A percentile compares a stretch with the other conserved stretches of the same genome.
These are phyloP conservation scores for Geotrichum ghanense DNA, from an alignment of 805 yeast genomes.

Conservation along the genomic window DNA sequence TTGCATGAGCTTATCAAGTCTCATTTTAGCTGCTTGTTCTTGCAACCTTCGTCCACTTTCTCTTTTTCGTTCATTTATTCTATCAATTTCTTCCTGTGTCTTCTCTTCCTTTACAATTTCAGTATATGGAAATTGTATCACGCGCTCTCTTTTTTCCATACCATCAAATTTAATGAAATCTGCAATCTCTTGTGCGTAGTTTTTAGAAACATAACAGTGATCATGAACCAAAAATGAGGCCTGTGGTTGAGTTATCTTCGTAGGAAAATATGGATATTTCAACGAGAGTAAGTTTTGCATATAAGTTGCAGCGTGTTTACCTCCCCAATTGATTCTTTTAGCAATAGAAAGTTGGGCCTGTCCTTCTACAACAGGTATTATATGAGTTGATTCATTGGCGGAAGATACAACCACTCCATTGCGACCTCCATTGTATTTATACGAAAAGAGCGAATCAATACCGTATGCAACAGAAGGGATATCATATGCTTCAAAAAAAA, in stretches of 20 bases:
- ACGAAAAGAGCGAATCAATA: conserved; percentile 72
- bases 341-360: conserved; percentile 52
- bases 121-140: conserved; percentile 71
- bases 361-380: conserved; percentile 74
- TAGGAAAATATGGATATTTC: conserved; percentile 89
- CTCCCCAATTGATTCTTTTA: conserved; percentile 89
- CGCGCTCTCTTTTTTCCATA: conserved; percentile 58
- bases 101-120: conserved; percentile 53
- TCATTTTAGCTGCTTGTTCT: conserved; percentile 79
- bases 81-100: conserved; percentile 68
- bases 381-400: conserved; percentile 72
- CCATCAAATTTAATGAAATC: conserved; percentile 46
- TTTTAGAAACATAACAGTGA: conserved; percentile 62
- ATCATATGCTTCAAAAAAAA: conserved; percentile 73
- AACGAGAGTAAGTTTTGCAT: conserved; percentile 52
- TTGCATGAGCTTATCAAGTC: conserved; percentile 69
- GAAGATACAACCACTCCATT: conserved; percentile 70
- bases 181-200: conserved; percentile 55
- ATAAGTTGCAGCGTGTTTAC: conserved; percentile 56
- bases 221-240: conserved; percentile 58
- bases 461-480: conserved; percentile 72
- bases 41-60: conserved; percentile 85
- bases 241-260: conserved; percentile 52
- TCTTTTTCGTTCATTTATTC: conserved; percentile 65
- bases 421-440: conserved; percentile 43